Evolutionary conservation across 1,284 basidiomycete genomes (phyloP).

Genomic region (Ganoderma leucocontextum): DNA sequence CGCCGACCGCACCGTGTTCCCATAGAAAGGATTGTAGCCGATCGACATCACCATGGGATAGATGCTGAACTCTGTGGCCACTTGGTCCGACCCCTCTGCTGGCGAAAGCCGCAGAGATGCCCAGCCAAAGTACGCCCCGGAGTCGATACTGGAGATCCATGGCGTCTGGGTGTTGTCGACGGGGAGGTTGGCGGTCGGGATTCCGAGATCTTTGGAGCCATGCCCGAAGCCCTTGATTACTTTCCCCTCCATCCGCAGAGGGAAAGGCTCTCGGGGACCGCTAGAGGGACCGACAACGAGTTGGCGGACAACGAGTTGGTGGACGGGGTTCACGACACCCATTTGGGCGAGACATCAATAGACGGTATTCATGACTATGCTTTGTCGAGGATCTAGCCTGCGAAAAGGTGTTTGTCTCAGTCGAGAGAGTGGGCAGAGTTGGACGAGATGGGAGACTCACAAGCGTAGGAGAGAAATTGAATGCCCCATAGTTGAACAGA

Average conservation of each 20-base stretch:
- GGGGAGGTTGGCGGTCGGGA: not conserved
- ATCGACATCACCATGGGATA: conserved; percentile 5
- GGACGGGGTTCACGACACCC: too few relatives aligned
- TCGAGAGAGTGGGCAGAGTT: too few relatives aligned
- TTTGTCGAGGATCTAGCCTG: too few relatives aligned
- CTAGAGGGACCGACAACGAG: not conserved
- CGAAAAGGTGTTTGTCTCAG: too few relatives aligned
- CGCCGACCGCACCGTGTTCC: not conserved
- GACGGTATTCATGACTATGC: too few relatives aligned
- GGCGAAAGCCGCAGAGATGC: not conserved
- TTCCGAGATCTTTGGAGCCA: not conserved
- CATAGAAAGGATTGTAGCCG: not conserved
- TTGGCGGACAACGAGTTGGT: too few relatives aligned
- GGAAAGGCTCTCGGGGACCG: not conserved
- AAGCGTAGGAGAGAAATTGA: too few relatives aligned
- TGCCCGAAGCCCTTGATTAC: not conserved
- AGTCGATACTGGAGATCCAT: not conserved
- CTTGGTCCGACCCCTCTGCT: too few relatives aligned
- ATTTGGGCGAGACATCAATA: too few relatives aligned
- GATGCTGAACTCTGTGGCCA: not conserved
- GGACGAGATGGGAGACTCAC: too few relatives aligned
- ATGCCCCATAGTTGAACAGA: too few relatives aligned
- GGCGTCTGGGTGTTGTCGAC: not conserved
- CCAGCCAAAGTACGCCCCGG: conserved; percentile 3
- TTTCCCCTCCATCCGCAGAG: not conserved